Evolutionary conservation across 768 basidiomycete genomes (phyloP).

Genomic region (Candolleomyces eurysporus): DNA sequence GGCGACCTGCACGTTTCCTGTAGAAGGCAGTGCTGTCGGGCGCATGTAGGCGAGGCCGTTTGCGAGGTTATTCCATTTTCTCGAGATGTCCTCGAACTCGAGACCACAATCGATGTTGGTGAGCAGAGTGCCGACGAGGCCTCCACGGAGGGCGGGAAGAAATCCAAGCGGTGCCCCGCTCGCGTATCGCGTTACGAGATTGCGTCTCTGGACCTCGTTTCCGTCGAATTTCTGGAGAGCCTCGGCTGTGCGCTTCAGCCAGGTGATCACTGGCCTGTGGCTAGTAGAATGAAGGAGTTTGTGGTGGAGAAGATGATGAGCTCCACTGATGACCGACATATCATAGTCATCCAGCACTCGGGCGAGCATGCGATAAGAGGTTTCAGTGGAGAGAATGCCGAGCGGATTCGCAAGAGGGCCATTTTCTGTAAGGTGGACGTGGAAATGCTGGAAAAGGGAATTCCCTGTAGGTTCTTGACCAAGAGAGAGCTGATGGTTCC

Average conservation of each 20-base stretch:
- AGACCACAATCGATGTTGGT: not conserved
- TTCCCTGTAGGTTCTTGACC: not conserved
- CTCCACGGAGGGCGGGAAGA: constrained; percentile 1
- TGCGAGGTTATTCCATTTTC: not conserved
- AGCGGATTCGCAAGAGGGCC: not conserved
- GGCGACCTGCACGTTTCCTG: not conserved
- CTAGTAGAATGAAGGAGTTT: constrained; percentile 3
- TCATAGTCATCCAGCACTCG: too few relatives aligned
- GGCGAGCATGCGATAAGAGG: not conserved
- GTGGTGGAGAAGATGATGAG: constrained; percentile 2
- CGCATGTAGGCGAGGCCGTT: constrained; percentile 2
- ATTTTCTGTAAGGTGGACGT: not conserved
- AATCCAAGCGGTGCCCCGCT: not conserved
- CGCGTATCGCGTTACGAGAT: not conserved
- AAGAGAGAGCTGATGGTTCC: not conserved
- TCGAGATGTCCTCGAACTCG: not conserved
- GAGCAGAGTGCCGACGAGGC: not conserved
- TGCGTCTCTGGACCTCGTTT: not conserved
- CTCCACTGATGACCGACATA: not conserved
- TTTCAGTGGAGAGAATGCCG: not conserved
- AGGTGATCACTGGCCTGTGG: not conserved
- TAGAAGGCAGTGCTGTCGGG: not conserved
- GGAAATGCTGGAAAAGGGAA: not conserved
- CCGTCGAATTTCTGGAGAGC: not conserved
- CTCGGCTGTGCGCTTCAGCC: not conserved